Evolutionary conservation across 2,329 filamentous ascomycete species (phyloP).

Genomic region (Penicillium expansum): DNA sequence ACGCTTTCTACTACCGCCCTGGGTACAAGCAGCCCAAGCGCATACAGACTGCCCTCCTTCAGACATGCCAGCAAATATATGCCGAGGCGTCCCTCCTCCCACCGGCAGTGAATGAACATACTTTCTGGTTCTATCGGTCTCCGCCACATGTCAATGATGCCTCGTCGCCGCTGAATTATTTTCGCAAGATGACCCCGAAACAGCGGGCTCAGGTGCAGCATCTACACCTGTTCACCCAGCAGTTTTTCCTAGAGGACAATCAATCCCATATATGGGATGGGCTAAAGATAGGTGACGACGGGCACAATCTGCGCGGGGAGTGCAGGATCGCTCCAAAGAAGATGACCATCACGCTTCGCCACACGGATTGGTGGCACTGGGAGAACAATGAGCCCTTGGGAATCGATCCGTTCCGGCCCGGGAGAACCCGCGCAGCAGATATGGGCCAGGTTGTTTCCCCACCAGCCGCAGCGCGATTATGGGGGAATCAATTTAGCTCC

Average conservation of each 20-base stretch:
- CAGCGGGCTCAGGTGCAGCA: slow-evolving; percentile 20
- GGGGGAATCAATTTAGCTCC: slow-evolving; percentile 9
- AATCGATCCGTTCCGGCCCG: slow-evolving; percentile 28
- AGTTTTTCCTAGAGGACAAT: slow-evolving; percentile 20
- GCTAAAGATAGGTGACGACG: not conserved
- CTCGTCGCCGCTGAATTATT: slow-evolving; percentile 12
- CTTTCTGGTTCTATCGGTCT: slow-evolving; percentile 28
- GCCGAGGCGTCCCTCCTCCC: slow-evolving; percentile 39
- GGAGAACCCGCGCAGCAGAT: not conserved
- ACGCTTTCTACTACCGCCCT: slow-evolving; percentile 30
- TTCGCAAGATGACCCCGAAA: slow-evolving; percentile 19
- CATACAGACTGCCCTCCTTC: slow-evolving; percentile 35
- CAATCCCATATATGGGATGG: not conserved
- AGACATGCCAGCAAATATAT: slow-evolving; percentile 41
- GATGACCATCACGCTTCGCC: slow-evolving; percentile 27
- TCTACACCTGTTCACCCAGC: slow-evolving; percentile 29
- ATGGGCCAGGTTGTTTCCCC: not conserved
- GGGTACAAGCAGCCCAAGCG: slow-evolving; percentile 30
- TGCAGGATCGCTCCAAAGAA: slow-evolving; percentile 15
- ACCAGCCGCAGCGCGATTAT: not conserved
- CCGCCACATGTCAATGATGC: slow-evolving; percentile 19
- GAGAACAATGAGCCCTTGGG: slow-evolving; percentile 25
- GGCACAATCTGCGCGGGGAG: slow-evolving; percentile 12
- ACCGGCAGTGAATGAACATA: slow-evolving; percentile 29
- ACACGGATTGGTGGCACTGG: slow-evolving; percentile 33